Base-by-base conservation (phyloP, 495 filamentous ascomycete genomes). In the Aspergillus conjunctus region DNA sequence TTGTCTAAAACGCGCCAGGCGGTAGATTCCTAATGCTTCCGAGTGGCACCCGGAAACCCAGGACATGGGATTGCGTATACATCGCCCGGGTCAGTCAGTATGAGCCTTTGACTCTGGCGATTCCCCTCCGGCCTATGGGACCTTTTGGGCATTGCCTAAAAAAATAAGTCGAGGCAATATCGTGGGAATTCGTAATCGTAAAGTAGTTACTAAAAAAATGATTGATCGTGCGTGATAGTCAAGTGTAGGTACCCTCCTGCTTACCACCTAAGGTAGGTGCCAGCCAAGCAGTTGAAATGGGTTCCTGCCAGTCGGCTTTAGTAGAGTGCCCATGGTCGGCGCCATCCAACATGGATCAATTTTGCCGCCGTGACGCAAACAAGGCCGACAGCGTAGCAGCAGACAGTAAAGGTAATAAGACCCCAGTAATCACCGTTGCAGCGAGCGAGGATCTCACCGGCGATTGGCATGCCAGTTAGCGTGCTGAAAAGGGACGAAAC, bases 401-500 rank as follows among this genome's bases (percentile, higher is more conserved):
- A 68, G 0, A 83, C 84, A 0, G 88, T 85, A 65, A 91, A 93
- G 7, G 85, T 66, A 59, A 91, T 90, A 20, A 91, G 70, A 3
- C 84, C 87, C 75, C 79, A 83, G 59, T 84, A 86, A 57, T 82
- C 75, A 7, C 86, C 82, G 59, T 77, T 66, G 71, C 81, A 76
- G 51, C 78, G 67, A 17, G 79, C 74, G 34, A 91, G 62, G 34
- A 93, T 83, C 37, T 87, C 81, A 15, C 93, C 93, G 0, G 89
- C 93, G 62, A 97, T 96, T 0, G 93, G 93, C 21, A 96, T 85
- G 21, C 91, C 92, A 20, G 88, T 94, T 34, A 98, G 77, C 7
- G 89, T 90, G 0, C 78, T 77, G 46, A 48, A 39, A 60, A 30
- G 46, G 32, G 17, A 9, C 12, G 11, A 7, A 51, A 21, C 52